Evolutionary conservation across 2,329 filamentous ascomycete genomes (phyloP).

Genomic region (Phialemonium atrogriseum): DNA sequence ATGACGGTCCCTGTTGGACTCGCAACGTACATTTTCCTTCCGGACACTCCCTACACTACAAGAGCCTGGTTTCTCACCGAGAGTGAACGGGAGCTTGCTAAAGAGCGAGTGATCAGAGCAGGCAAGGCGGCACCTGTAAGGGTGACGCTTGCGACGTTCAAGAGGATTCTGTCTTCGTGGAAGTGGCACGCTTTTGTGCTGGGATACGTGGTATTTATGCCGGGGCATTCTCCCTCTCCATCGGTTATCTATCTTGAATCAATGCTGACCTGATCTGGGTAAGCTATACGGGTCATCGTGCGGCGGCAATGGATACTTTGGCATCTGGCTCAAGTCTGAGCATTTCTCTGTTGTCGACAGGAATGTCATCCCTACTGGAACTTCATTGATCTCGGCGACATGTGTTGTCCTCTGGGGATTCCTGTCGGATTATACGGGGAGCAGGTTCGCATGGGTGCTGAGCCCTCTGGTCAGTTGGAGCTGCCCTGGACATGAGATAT

Average conservation of each 20-base stretch:
- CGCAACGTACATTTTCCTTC: constrained; percentile 17
- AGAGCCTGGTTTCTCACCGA: constrained; percentile 17
- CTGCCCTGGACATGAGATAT: not conserved
- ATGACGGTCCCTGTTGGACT: constrained; percentile 20
- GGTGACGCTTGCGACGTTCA: constrained; percentile 14
- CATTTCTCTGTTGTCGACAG: constrained; percentile 15
- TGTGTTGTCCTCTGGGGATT: no score
- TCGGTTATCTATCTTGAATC: no score
- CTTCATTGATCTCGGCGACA: constrained; percentile 16
- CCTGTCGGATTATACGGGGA: constrained; percentile 14
- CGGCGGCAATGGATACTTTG: constrained; percentile 16
- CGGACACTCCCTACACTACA: constrained; percentile 19
- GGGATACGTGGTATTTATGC: constrained; percentile 16
- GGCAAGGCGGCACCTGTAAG: constrained; percentile 17
- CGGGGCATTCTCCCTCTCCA: constrained; percentile 1
- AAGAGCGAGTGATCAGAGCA: constrained; percentile 12
- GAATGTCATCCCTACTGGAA: constrained; percentile 16
- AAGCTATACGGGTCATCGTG: constrained; percentile 20
- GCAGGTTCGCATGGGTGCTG: constrained; percentile 11
- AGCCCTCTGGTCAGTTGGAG: constrained; percentile 11
- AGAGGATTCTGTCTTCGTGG: constrained; percentile 17
- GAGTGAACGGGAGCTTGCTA: constrained; percentile 14
- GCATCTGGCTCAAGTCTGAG: constrained; percentile 16
- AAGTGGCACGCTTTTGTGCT: constrained; percentile 20
- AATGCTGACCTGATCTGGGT: not conserved